phyloP scores from a whole-genome alignment of 2,329 filamentous ascomycete species.

The Colletotrichum incanum region DNA sequence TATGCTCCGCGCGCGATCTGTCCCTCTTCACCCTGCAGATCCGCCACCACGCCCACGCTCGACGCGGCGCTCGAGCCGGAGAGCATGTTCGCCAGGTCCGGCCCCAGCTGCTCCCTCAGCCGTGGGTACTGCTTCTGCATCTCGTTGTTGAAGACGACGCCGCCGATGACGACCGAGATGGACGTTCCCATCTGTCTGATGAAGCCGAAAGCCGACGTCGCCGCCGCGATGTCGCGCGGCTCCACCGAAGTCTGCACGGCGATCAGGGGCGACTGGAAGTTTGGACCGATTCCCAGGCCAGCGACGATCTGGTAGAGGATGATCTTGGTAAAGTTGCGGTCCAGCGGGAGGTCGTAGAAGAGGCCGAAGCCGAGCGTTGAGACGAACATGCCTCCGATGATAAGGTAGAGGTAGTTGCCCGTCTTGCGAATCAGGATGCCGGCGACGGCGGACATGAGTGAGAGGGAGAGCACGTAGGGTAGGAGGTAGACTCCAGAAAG shows the following conservation, averaged over 20 bases:
- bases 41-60: constrained; percentile 71
- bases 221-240: constrained; percentile 73
- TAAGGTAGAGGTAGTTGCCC: constrained; percentile 70
- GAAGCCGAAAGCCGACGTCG: constrained; percentile 75
- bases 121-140: constrained; percentile 57
- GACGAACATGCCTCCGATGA: constrained; percentile 67
- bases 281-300: constrained; percentile 74
- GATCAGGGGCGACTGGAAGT: constrained; percentile 75
- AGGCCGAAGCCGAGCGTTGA: constrained; percentile 74
- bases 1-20: constrained; percentile 62
- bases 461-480: constrained; percentile 70
- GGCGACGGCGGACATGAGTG: constrained; percentile 58
- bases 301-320: constrained; percentile 71
- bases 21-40: constrained; percentile 63
- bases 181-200: constrained; percentile 71
- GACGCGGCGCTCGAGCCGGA: constrained; percentile 75
- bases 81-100: constrained; percentile 65
- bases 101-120: constrained; percentile 66
- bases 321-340: constrained; percentile 63
- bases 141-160: constrained; percentile 54
- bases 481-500: constrained; percentile 75
- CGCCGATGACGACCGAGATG: constrained; percentile 72
- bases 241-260: constrained; percentile 75
- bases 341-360: constrained; percentile 69
- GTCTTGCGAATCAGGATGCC: constrained; percentile 66